Base-by-base conservation (phyloP, 768 basidiomycete species). In the Pulveroboletus frians region DNA sequence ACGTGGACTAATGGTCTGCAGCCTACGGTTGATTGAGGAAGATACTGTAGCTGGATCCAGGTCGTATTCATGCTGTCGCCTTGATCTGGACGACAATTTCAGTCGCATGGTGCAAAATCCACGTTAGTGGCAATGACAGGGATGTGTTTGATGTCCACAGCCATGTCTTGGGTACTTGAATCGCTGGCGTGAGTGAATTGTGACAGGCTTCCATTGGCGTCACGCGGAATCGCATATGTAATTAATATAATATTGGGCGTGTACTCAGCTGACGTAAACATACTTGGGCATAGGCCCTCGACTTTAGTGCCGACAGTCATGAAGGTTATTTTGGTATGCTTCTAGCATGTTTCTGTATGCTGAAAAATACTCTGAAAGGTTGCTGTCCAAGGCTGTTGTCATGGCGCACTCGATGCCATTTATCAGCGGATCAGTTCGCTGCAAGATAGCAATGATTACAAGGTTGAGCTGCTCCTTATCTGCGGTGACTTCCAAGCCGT, bases 401-500 rank as follows among this genome's bases (percentile, higher is more conserved):
- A 99, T 65, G 96, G 96, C 30, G 80, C 85, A 53, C 79, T 96
- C n/a, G 87, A 91, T 66, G 77, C 78, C 9, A 95, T 95, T 46
- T 98, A 98, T 71, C 64, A 69, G 9, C 78, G 84, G 30, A 79
- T 97, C 46, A 69, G 67, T 3, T 58, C 70, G 11, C 78, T 92
- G 27, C 88, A 96, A 61, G 53, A 61, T 2, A 69, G 68, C 52
- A 76, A 88, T 57, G 66, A 71, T 11, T 84, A 83, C 67, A 83
- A 79, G 47, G 79, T 96, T 47, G 90, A 95, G 59, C 71, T 93
- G 2, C 78, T 99, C 13, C 77, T 99, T 35, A 84, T 97, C 26
- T 97, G 95, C 50, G 96, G 96, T 11, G 96, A 99, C 70, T 98
- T 99, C 60, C 83, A 96, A 69, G 94, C 96, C 15, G 76, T 96